These are phyloP conservation scores for Populus tomentosa DNA, from an alignment of 441 rosid species.

Conservation along the genomic window DNA sequence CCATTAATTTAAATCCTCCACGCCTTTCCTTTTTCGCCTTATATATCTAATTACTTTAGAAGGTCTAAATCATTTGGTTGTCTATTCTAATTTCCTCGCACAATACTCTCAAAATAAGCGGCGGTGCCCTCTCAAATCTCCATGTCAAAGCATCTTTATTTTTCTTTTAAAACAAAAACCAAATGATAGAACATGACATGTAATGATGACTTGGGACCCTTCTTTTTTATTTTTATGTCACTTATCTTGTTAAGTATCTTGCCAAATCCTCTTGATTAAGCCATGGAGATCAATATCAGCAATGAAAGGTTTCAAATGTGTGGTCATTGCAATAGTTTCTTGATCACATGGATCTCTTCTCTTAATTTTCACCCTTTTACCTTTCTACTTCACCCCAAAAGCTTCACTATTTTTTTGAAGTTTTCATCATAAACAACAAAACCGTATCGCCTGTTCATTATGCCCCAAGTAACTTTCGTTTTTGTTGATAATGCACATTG, in stretches of 20 bases:
- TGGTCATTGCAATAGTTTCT: conserved; percentile 14
- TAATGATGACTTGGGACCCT: conserved; percentile 46
- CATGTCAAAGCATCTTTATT: conserved; percentile 33
- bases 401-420: conserved; percentile 7
- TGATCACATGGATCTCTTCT: conserved; percentile 20
- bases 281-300: conserved; percentile 9
- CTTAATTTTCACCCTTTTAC: conserved; percentile 5
- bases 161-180: conserved; percentile 13
- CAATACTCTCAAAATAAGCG: conserved; percentile 18
- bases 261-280: conserved; percentile 14
- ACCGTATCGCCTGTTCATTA: conserved; percentile 1
- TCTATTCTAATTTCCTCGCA: conserved; percentile 20
- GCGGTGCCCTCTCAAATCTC: conserved; percentile 18
- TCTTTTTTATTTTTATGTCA: background rate
- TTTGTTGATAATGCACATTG: conserved; percentile 1
- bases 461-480: background rate
- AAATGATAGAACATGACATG: conserved; percentile 33
- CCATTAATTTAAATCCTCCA: background rate
- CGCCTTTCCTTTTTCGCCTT: background rate
- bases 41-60: conserved; percentile 21
- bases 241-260: conserved; percentile 17
- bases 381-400: conserved; percentile 22
- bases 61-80: conserved; percentile 42
- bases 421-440: conserved; percentile 22
- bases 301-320: conserved; percentile 18